Percentiles rank a stretch among this genome's conserved stretches.
These are phyloP conservation scores for Lactarius akahatsu DNA, from an alignment of 768 basidiomycete species.

Conservation along the genomic window DNA sequence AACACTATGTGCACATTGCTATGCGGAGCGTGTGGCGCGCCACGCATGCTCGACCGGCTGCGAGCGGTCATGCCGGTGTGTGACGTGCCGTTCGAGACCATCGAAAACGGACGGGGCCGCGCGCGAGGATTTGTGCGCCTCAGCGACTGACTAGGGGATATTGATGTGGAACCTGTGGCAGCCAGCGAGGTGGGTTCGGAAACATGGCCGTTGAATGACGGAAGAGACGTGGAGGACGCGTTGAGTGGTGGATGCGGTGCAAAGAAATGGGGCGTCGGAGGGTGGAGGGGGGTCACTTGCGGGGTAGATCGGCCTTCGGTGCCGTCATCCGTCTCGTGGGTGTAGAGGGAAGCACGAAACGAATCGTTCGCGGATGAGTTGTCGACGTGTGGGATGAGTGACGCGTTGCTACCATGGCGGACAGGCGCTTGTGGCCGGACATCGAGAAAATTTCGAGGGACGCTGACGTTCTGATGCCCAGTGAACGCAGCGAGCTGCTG, in stretches of 20 bases:
- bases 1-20: constrained; percentile 66
- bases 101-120: constrained; percentile 10
- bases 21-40: constrained; percentile 60
- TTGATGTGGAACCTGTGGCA: background rate
- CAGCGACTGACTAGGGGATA: background rate
- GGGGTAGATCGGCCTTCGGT: constrained; percentile 1
- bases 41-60: constrained; percentile 40
- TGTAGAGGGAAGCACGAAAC: constrained; percentile 26
- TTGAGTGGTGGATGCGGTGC: background rate
- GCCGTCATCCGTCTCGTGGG: constrained; percentile 21
- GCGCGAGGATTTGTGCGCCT: background rate
- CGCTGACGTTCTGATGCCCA: constrained; percentile 30
- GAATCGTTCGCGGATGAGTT: constrained; percentile 9
- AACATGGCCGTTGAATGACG: constrained; percentile 6
- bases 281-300: background rate
- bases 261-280: constrained; percentile 14
- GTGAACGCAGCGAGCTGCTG: constrained; percentile 47
- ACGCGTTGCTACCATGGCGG: constrained; percentile 37
- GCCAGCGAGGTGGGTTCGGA: background rate
- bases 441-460: constrained; percentile 32
- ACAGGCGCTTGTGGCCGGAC: constrained; percentile 28
- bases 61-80: constrained; percentile 25
- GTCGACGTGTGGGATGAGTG: constrained; percentile 34
- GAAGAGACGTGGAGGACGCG: constrained; percentile 20
- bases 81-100: constrained; percentile 12